phyloP scores from a whole-genome alignment of 805 yeast genomes.

The Starmerella kuoi region DNA sequence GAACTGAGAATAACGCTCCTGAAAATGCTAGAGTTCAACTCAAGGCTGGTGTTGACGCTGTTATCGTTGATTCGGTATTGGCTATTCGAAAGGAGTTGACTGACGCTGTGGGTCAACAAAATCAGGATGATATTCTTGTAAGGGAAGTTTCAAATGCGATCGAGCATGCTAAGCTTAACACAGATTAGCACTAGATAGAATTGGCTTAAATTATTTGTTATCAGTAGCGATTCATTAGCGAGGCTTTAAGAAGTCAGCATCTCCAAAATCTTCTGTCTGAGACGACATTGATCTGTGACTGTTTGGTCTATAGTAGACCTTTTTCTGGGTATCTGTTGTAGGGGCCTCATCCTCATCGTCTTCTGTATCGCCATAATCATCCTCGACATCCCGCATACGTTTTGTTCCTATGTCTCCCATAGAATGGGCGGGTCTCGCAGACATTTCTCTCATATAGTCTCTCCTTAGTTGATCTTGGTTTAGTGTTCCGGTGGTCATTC shows the following conservation, averaged over 20 bases:
- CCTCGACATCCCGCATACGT: conserved; percentile 13
- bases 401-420: conserved; percentile 3
- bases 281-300: conserved; percentile 12
- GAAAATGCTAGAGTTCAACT: conserved; percentile 72
- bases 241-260: conserved; percentile 24
- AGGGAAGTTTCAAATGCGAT: conserved; percentile 13
- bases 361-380: conserved; percentile 22
- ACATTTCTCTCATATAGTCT: not conserved
- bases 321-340: not conserved
- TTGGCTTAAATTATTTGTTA: too few species aligned
- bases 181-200: too few species aligned
- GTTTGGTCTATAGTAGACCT: conserved; percentile 1
- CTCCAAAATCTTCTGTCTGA: conserved; percentile 24
- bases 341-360: conserved; percentile 16
- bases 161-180: conserved; percentile 7
- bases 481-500: conserved; percentile 22
- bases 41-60: conserved; percentile 95
- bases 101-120: not conserved
- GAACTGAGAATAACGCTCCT: conserved; percentile 72
- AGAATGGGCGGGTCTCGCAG: conserved; percentile 8
- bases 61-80: conserved; percentile 87
- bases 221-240: too few species aligned
- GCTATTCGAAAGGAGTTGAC: conserved; percentile 80
- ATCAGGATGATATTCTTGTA: conserved; percentile 12
- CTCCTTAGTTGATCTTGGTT: conserved; percentile 11